Percentiles rank a stretch among this genome's conserved stretches.
These are phyloP conservation scores for Neofusicoccum kwambonambiense DNA, from an alignment of 2,329 filamentous ascomycete species.

Conservation along the genomic window DNA sequence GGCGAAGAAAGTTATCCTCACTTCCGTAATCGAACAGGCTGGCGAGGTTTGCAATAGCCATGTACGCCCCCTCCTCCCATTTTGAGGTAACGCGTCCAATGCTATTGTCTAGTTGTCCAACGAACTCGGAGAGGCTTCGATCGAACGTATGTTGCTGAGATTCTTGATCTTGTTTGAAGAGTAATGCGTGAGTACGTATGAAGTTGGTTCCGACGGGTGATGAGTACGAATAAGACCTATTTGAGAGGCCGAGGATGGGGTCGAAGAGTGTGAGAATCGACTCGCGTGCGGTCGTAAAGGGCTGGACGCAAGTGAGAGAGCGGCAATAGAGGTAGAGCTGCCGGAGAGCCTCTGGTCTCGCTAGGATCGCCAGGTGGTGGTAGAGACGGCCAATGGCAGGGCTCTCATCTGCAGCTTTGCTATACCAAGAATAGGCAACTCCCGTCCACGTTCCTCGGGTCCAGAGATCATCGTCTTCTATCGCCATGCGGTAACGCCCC, in stretches of 20 bases:
- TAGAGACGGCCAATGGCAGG: slow-evolving; percentile 77
- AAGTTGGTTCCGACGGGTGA: slow-evolving; percentile 58
- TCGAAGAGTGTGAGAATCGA: slow-evolving; percentile 68
- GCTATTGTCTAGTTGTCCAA: slow-evolving; percentile 55
- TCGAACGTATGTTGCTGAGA: slow-evolving; percentile 39
- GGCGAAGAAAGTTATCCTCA: slow-evolving; percentile 36
- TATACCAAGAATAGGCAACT: slow-evolving; percentile 81
- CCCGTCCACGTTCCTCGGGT: slow-evolving; percentile 79
- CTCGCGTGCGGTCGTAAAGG: slow-evolving; percentile 67
- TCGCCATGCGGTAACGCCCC: slow-evolving; percentile 83
- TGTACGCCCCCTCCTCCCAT: slow-evolving; percentile 60
- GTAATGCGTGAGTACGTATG: slow-evolving; percentile 62
- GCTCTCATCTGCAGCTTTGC: slow-evolving; percentile 72
- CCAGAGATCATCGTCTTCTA: slow-evolving; percentile 75
- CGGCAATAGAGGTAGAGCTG: slow-evolving; percentile 74
- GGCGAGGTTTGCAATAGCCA: slow-evolving; percentile 58
- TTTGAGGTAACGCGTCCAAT: slow-evolving; percentile 53
- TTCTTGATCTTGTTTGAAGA: slow-evolving; percentile 54
- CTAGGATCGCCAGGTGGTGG: slow-evolving; percentile 81
- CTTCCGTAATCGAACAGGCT: slow-evolving; percentile 56
- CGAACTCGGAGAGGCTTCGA: slow-evolving; percentile 49
- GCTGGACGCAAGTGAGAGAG: slow-evolving; percentile 65
- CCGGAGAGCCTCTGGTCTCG: slow-evolving; percentile 65
- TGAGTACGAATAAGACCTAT: slow-evolving; percentile 29
- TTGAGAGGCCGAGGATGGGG: slow-evolving; percentile 45